Evolutionary conservation across 1,284 basidiomycete species (phyloP), one percentile per base, ranked within the genome.

Genomic region (Tilletia setariae): DNA sequence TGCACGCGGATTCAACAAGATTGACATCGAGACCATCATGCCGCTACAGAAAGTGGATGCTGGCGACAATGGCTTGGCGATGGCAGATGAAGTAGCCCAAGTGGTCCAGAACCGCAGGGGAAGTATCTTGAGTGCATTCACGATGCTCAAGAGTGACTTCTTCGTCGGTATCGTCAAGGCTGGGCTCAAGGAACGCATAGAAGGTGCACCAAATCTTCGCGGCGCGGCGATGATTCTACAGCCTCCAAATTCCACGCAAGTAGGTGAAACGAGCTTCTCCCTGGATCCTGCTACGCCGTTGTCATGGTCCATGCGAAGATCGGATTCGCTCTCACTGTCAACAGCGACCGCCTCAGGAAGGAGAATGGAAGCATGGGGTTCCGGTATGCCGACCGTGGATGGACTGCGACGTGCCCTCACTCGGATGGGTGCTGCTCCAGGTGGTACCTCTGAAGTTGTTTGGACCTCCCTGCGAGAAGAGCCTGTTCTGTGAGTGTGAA

Each of bases 141-240:
- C 94, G 0, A 97, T 98, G 78, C 86, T 98, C 79, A 99, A 99
- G 85, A 94, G 92, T 68, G 94, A 98, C 83, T 94, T 97, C 85
- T 98, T 98, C 87, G 74, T 74, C 35, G 81, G 81, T 11, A 78
- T 82, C 63, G 69, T 71, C 47, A 71, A 70, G 63, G 53, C 63
- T 32, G 46, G 43, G 15, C 35, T 73, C 11, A 56, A 64, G 32
- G 62, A 62, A 32, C 69, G 69, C 13, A 80, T 82, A 25, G 79
- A 80, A 6, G 81, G 80, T 0, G 80, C 80, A 72, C 81, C 81
- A 2, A 82, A 82, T 56, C 49, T 82, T 67, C 71, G 81, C 2
- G 76, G 75, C 21, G 80, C 80, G 0, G 70, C 74, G 44, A 69
- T 80, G 59, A 65, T 79, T 16, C 64, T 79, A 7, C 67, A 72